Conservation (phyloP, 352 stramenopile species). For the Blastocystis sp. region DNA sequence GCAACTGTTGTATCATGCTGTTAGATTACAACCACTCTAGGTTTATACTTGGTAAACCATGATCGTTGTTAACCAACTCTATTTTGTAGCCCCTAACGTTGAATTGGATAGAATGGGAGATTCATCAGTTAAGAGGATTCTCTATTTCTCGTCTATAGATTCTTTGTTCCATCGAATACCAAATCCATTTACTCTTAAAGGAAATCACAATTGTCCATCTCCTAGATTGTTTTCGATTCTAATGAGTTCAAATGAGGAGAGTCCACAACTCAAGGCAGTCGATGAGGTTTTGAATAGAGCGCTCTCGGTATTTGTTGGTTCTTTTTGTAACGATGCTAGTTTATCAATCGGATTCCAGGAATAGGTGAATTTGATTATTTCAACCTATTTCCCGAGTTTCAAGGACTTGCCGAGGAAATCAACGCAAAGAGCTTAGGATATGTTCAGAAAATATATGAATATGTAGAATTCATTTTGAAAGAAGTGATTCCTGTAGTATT, state of each 20-base stretch:
- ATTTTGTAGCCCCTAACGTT: too few species aligned
- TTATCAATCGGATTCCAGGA: conserved; percentile 2
- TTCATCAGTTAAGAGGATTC: too few species aligned
- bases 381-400: conserved; percentile 58
- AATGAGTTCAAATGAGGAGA: conserved; percentile 34
- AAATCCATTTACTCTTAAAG: too few species aligned
- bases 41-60: too few species aligned
- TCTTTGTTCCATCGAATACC: too few species aligned
- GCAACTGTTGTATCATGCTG: too few species aligned
- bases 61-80: too few species aligned
- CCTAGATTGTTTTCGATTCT: too few species aligned
- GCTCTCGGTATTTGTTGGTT: not conserved
- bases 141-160: too few species aligned
- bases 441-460: conserved; percentile 40
- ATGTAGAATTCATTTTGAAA: not conserved
- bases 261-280: not conserved
- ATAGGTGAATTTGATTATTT: conserved; percentile 61
- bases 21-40: too few species aligned
- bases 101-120: too few species aligned
- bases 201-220: too few species aligned
- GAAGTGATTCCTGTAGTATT: conserved; percentile 15
- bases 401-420: not conserved
- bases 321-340: not conserved
- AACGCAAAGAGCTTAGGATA: not conserved
- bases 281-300: not conserved